Percentiles rank a stretch among this genome's conserved stretches.
Evolutionary conservation across 352 stramenopile genomes (phyloP).

Genomic region (Phytophthora cryptogea): DNA sequence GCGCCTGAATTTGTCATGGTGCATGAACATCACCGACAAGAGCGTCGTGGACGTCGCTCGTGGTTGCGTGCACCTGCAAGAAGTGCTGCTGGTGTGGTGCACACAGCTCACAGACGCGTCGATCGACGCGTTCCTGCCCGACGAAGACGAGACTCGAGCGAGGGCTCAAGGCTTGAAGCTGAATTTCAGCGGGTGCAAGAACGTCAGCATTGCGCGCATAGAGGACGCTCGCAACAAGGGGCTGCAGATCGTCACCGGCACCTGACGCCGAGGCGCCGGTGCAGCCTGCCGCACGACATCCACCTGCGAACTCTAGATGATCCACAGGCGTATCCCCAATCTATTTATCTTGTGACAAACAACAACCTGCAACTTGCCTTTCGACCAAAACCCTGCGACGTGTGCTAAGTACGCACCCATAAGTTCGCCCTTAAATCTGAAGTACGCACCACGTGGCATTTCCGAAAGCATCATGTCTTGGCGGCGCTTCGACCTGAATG

Average conservation of each 20-base stretch:
- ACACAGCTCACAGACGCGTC: conserved; percentile 80
- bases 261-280: conserved; percentile 22
- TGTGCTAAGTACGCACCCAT: neutral
- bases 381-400: conserved; percentile 2
- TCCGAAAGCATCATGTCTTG: conserved; percentile 45
- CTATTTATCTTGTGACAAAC: conserved; percentile 23
- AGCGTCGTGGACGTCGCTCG: conserved; percentile 68
- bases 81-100: conserved; percentile 82
- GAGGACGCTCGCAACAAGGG: conserved; percentile 39
- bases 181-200: conserved; percentile 75
- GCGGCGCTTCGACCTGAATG: conserved; percentile 88
- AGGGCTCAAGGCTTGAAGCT: conserved; percentile 41
- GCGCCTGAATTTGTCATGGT: conserved; percentile 83
- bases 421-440: neutral
- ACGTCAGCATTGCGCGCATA: conserved; percentile 44
- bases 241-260: conserved; percentile 35
- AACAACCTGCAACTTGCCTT: no score
- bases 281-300: neutral
- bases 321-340: conserved; percentile 22
- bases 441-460: conserved; percentile 28
- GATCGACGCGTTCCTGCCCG: conserved; percentile 57
- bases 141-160: conserved; percentile 6
- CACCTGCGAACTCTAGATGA: conserved; percentile 23
- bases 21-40: conserved; percentile 90
- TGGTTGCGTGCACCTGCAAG: conserved; percentile 61